Base-by-base conservation (phyloP, 2,329 filamentous ascomycete species). In the Colletotrichum graminicola region DNA sequence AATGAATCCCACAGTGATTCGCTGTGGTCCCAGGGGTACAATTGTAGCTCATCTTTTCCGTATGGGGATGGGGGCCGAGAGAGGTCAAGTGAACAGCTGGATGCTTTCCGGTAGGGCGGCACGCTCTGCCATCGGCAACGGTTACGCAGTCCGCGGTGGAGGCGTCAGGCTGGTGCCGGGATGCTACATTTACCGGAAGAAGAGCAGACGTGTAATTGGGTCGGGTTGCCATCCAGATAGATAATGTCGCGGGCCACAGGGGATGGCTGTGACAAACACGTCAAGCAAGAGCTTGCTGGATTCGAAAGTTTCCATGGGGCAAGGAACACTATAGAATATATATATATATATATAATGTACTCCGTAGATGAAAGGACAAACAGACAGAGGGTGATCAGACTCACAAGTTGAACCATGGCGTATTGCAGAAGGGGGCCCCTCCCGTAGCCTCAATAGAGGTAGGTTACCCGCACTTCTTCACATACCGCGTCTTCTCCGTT, bases 61-160 rank as follows among this genome's bases (percentile, higher is more conserved):
- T 29, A 56, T 66, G 61, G 55, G 49, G 70, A 36, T 47, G 65
- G 43, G 39, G 52, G 59, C 47, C n/a, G 23, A 54, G n/a, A 29
- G 61, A 29, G 66, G 70, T 72, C 70, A 65, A 70, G 70, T 72
- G 70, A 71, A 56, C 61, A 70, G 36, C 67, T 62, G 66, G 70
- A 62, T 54, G 56, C 26, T 70, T 70, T 62, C 66, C 66, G 70
- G 66, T 66, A 72, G 66, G 66, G 52, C 67, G 55, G 61, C 29
- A 54, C 18, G 45, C 39, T 41, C 65, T 68, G 67, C 47, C 62
- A 66, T 61, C 62, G 62, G 55, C 39, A 61, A 61, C 47, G 54
- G 45, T 61, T 61, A 61, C 49, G 49, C 55, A 55, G 29, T 45
- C 54, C 49, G 47, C 10, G n/a, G 47, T 45, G 47, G 65, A 62